phyloP scores from a whole-genome alignment of 495 filamentous ascomycete species.

The Penicillium canariense region DNA sequence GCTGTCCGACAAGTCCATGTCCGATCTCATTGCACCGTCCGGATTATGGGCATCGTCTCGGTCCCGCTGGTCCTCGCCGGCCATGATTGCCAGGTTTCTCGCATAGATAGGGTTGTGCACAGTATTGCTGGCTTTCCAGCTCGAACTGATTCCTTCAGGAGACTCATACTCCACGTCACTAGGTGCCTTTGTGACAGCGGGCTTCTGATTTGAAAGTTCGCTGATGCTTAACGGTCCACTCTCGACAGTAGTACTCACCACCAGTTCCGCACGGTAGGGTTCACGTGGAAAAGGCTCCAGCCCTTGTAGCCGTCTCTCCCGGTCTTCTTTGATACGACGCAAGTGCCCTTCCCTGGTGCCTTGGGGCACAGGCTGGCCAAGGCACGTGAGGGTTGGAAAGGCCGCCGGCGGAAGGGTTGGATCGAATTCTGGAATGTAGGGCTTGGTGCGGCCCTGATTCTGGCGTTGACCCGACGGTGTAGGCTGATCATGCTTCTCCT shows the following conservation, averaged over 20 bases:
- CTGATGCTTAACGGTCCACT: not conserved
- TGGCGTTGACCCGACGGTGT: not conserved
- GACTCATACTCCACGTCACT: not conserved
- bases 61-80: not conserved
- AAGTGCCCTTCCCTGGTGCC: conserved; percentile 2
- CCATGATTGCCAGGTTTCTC: conserved; percentile 37
- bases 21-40: not conserved
- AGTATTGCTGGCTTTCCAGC: conserved; percentile 32
- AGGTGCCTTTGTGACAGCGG: not conserved
- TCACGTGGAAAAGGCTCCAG: not conserved
- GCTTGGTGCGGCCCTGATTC: not conserved
- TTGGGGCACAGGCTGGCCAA: not conserved
- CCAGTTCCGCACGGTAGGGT: not conserved
- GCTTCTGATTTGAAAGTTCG: not conserved
- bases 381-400: conserved; percentile 36
- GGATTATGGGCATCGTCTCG: not conserved
- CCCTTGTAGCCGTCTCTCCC: conserved; percentile 24
- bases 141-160: not conserved
- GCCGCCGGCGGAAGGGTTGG: conserved; percentile 43
- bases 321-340: not conserved
- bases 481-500: not conserved
- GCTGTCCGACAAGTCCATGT: conserved; percentile 18
- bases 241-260: not conserved
- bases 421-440: conserved; percentile 31
- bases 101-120: conserved; percentile 34